Evolutionary conservation across 1,284 basidiomycete species (phyloP).

Genomic region (Malassezia globosa): DNA sequence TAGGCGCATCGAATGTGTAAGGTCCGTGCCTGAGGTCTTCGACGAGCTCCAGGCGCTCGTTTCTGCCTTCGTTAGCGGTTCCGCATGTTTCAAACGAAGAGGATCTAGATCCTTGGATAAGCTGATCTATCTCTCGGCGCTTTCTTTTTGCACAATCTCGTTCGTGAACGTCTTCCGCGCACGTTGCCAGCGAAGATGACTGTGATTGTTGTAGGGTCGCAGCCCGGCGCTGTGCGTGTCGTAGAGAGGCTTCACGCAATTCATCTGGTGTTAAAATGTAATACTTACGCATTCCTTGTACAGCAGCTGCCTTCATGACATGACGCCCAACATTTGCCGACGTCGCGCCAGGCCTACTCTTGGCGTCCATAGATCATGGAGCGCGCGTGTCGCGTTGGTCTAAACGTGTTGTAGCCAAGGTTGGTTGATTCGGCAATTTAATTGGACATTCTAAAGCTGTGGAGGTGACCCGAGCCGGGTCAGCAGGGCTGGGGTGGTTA

Average conservation of each 20-base stretch:
- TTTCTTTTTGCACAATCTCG: neutral
- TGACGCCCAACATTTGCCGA: constrained; percentile 3
- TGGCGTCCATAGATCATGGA: too few species aligned
- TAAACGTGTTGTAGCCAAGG: too few species aligned
- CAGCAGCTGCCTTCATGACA: constrained; percentile 1
- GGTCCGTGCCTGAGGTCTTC: constrained; percentile 11
- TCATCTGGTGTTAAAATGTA: neutral
- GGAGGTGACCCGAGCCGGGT: too few species aligned
- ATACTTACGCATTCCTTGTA: constrained; percentile 4
- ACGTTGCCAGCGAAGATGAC: neutral
- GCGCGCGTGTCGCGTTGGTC: too few species aligned
- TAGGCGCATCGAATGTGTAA: neutral
- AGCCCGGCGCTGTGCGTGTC: constrained; percentile 5
- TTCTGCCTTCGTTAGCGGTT: neutral
- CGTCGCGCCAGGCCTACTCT: neutral
- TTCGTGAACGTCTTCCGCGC: constrained; percentile 4
- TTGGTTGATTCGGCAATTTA: too few species aligned
- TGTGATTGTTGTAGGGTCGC: neutral
- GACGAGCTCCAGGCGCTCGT: constrained; percentile 12
- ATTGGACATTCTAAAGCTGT: too few species aligned
- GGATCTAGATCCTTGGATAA: constrained; percentile 1
- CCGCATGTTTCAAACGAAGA: neutral
- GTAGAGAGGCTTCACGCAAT: neutral
- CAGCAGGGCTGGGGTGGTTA: too few species aligned
- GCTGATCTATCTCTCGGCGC: constrained; percentile 2